Percentiles rank a stretch among this genome's conserved stretches.
These are phyloP conservation scores for Schoenoplectus triqueter DNA, from an alignment of 202 grass and related monocot genomes.

Conservation along the genomic window DNA sequence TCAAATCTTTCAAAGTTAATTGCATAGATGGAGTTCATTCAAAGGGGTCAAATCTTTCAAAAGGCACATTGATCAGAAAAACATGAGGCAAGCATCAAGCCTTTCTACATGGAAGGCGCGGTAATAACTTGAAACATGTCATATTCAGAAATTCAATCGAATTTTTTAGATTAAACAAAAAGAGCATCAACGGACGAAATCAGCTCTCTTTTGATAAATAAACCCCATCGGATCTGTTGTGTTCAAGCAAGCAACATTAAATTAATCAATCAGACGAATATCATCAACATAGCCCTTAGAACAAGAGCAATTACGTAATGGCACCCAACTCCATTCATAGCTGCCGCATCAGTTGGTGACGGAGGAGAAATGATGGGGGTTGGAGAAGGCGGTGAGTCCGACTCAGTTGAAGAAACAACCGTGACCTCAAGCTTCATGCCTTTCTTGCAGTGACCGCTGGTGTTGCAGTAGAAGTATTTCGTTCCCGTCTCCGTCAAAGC, in stretches of 20 bases:
- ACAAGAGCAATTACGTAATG: constrained; percentile 1
- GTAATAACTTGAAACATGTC: too few species aligned
- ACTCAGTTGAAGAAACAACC: background rate
- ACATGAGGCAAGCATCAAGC: too few species aligned
- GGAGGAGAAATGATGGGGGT: background rate
- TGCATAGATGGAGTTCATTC: too few species aligned
- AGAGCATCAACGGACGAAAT: background rate
- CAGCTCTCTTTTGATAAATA: background rate
- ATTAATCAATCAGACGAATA: constrained; percentile 38
- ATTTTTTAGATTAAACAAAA: background rate
- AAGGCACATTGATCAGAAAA: too few species aligned
- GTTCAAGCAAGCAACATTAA: constrained; percentile 2
- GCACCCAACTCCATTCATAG: background rate
- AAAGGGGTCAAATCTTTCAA: too few species aligned
- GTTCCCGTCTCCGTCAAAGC: constrained; percentile 32
- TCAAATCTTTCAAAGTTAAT: too few species aligned
- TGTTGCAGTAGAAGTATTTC: constrained; percentile 44
- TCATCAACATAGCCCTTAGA: constrained; percentile 40
- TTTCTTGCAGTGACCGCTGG: constrained; percentile 38
- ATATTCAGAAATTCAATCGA: too few species aligned
- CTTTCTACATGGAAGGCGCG: too few species aligned
- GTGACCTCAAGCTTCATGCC: constrained; percentile 52
- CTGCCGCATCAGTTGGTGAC: background rate
- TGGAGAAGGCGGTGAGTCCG: constrained; percentile 14
- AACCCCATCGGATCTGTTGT: background rate